phyloP scores from a whole-genome alignment of 108 stramenopile species.

The Discostella stelligeroides region DNA sequence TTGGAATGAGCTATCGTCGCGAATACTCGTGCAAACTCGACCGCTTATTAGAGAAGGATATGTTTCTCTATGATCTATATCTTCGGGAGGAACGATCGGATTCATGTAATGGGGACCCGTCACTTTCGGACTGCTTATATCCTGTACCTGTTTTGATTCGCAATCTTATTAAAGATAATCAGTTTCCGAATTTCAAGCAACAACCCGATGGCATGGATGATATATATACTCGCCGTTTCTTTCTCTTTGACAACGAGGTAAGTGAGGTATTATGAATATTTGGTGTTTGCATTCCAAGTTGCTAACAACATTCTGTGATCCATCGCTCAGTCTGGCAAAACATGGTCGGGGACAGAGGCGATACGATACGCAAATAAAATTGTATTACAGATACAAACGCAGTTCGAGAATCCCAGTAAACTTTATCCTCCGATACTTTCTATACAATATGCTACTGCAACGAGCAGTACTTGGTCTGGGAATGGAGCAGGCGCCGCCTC shows the following conservation, averaged over 20 bases:
- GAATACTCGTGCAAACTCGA: constrained; percentile 57
- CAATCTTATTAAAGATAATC: constrained; percentile 33
- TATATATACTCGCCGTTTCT: constrained; percentile 70
- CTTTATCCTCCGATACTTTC: constrained; percentile 66
- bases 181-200: constrained; percentile 57
- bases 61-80: constrained; percentile 73
- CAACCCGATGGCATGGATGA: constrained; percentile 58
- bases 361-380: constrained; percentile 67
- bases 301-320: background rate
- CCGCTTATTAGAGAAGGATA: constrained; percentile 50
- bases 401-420: constrained; percentile 37
- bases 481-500: constrained; percentile 15
- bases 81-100: constrained; percentile 61
- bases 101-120: constrained; percentile 16
- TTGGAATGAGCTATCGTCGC: constrained; percentile 48
- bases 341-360: constrained; percentile 47
- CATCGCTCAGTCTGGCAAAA: constrained; percentile 31
- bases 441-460: constrained; percentile 61
- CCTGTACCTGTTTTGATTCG: constrained; percentile 63
- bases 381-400: constrained; percentile 45
- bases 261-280: background rate
- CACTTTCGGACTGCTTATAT: constrained; percentile 47
- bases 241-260: constrained; percentile 65
- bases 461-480: constrained; percentile 17
- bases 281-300: background rate